Conservation (phyloP, 495 filamentous ascomycete species). For the Neurospora discreta region DNA sequence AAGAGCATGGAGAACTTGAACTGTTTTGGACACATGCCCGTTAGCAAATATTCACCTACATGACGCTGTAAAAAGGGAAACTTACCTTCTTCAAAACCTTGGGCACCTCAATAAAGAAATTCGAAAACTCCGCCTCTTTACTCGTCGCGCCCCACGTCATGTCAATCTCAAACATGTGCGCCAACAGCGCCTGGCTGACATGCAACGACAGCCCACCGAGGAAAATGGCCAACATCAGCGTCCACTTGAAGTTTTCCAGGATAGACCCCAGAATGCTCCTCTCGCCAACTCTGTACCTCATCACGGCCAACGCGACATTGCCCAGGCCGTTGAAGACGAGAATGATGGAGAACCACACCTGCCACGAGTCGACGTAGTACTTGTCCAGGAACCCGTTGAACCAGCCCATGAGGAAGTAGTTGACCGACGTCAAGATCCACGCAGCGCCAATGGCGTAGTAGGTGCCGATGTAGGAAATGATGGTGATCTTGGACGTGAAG, state of each 20-base stretch:
- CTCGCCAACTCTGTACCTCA: constrained; percentile 58
- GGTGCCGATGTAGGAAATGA: constrained; percentile 77
- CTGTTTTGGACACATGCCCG: constrained; percentile 4
- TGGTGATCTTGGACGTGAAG: constrained; percentile 67
- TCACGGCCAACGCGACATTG: constrained; percentile 51
- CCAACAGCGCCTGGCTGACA: constrained; percentile 52
- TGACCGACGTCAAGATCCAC: constrained; percentile 66
- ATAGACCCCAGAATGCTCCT: constrained; percentile 41
- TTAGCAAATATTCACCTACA: background rate
- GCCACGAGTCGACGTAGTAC: constrained; percentile 67
- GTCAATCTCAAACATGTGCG: constrained; percentile 63
- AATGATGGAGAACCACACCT: constrained; percentile 64
- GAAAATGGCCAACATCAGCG: constrained; percentile 56
- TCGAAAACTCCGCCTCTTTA: constrained; percentile 62
- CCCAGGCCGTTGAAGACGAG: constrained; percentile 62
- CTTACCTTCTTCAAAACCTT: constrained; percentile 54
- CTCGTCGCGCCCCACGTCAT: constrained; percentile 63
- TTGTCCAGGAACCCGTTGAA: constrained; percentile 64
- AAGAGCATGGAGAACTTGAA: constrained; percentile 72
- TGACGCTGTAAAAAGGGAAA: background rate
- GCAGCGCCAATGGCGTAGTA: constrained; percentile 75
- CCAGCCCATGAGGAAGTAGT: constrained; percentile 72
- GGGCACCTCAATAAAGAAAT: constrained; percentile 73
- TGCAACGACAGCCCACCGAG: constrained; percentile 61
- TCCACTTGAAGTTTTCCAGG: constrained; percentile 65